A percentile compares a stretch with the other conserved stretches of the same genome.
Conservation (phyloP, 371 early-diverging fungal genomes). For the Mortierella polycephala region DNA sequence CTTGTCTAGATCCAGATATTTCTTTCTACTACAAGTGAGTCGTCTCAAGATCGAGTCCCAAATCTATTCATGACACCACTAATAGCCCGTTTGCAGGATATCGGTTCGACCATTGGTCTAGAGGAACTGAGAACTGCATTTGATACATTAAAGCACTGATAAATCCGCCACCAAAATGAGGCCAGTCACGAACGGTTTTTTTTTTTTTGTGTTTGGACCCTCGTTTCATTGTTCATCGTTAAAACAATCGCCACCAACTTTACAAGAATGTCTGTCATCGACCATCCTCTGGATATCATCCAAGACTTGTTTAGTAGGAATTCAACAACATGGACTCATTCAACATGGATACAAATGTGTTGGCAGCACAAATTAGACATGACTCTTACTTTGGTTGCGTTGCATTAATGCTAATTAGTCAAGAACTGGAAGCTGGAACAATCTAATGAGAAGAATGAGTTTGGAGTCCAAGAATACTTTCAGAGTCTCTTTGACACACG, state of each 20-base stretch:
- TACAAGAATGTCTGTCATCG: conserved; percentile 27
- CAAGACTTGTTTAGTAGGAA: conserved; percentile 40
- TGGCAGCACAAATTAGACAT: neutral
- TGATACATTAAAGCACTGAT: too few species aligned
- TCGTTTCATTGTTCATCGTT: too few species aligned
- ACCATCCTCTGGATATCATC: conserved; percentile 39
- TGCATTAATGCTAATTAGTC: conserved; percentile 6
- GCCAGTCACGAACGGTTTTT: too few species aligned
- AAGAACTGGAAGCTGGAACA: conserved; percentile 42
- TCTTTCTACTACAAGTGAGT: too few species aligned
- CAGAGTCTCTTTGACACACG: conserved; percentile 37
- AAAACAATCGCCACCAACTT: neutral
- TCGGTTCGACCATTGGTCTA: too few species aligned
- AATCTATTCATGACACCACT: too few species aligned
- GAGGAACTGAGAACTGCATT: too few species aligned
- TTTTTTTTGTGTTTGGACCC: too few species aligned
- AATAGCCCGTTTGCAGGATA: too few species aligned
- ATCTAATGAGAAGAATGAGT: conserved; percentile 30
- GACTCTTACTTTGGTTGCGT: neutral
- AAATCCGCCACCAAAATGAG: too few species aligned
- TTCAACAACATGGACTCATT: neutral
- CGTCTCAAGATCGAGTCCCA: too few species aligned
- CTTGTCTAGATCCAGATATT: too few species aligned
- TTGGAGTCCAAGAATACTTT: conserved; percentile 50
- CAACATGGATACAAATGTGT: neutral